Conservation (phyloP, 306 rosid genomes). For the Dryas drummondii region DNA sequence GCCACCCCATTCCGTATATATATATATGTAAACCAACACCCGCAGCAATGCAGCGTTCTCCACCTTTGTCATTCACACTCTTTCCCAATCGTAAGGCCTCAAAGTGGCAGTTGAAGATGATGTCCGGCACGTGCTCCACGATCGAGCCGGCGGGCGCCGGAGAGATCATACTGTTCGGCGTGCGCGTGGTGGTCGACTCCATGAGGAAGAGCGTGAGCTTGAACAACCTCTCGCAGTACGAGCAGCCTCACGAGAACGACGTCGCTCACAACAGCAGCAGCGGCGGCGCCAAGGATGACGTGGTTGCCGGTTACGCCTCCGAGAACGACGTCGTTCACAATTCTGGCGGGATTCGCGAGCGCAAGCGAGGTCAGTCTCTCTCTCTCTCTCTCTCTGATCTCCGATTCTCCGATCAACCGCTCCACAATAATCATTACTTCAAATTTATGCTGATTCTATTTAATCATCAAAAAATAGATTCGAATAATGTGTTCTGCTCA, state of each 20-base stretch:
- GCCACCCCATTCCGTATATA: too few relatives aligned
- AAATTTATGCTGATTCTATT: neutral
- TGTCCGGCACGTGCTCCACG: constrained; percentile 5
- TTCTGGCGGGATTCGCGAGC: constrained; percentile 70
- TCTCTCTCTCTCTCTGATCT: neutral
- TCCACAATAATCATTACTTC: neutral
- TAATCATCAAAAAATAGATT: neutral
- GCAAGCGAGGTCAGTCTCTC: constrained; percentile 75
- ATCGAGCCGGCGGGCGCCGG: constrained; percentile 43
- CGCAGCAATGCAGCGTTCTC: neutral
- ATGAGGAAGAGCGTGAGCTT: constrained; percentile 97
- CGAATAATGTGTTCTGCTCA: neutral
- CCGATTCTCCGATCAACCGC: neutral
- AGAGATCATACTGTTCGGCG: constrained; percentile 91
- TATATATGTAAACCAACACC: constrained; percentile 26
- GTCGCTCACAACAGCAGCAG: neutral
- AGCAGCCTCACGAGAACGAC: constrained; percentile 47
- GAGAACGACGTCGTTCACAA: constrained; percentile 79
- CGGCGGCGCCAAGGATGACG: constrained; percentile 44
- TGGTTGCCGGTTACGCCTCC: constrained; percentile 66
- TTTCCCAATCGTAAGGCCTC: constrained; percentile 15
- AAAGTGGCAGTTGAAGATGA: constrained; percentile 35
- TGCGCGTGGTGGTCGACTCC: constrained; percentile 85
- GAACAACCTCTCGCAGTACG: constrained; percentile 94
- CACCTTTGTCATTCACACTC: neutral